Base-by-base conservation (phyloP, 306 rosid genomes). In the Dicorynia guianensis region DNA sequence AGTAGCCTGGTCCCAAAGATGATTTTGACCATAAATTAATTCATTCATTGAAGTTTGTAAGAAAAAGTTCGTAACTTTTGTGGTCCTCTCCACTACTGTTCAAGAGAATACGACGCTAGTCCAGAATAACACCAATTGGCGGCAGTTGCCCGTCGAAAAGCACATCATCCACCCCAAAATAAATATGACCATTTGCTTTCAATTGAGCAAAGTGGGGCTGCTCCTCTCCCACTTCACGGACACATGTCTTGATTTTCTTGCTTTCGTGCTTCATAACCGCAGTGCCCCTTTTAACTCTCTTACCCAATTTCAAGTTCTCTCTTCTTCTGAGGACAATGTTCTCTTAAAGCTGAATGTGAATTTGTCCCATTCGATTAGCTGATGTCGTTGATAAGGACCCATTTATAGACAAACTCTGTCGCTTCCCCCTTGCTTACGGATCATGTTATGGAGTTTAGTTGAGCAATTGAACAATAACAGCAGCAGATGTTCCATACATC, bases 151-250 rank as follows among this genome's bases (percentile, higher is more conserved):
- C 63, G 38, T 72, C 54, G 84, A 78, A 78, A 82, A 86, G 87
- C 68, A 34, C 8, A 33, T 48, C 63, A 65, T 63, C 54, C 60
- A 53, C 81, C 95, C 96, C 85, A 82, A 83, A 88, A 88, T 72
- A 72, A 62, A 65, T 90, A 74, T 71, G 80, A 83, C 63, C 77
- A 78, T 49, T 72, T 79, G 19, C 71, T 74, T 68, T 71, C 30
- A 55, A 75, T 19, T 40, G 71, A 25, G 34, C 79, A 69, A 55
- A 40, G 84, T 68, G 90, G 83, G 80, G 38, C 58, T 80, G 3
- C 61, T 44, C 61, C 65, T 33, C 66, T 56, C 74, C 84, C 84
- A 56, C 35, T 85, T 55, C 79, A 38, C 77, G 54, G 82, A 79
- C 88, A 80, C 78, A 67, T 9, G 60, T 72, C 80, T 84, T 55